Base-by-base conservation (phyloP, 129 eudicot genomes). In the Lactuca sativa region DNA sequence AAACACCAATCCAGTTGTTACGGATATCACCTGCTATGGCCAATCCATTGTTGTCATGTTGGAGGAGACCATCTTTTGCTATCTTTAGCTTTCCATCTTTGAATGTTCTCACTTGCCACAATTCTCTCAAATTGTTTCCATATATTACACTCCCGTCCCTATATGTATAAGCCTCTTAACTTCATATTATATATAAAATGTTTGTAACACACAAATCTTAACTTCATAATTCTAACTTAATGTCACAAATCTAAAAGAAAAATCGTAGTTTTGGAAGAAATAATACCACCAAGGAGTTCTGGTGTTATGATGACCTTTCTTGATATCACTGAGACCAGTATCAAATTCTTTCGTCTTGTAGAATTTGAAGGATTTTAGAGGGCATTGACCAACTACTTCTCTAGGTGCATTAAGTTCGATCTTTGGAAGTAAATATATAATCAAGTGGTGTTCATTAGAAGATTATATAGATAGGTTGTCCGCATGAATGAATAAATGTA, bases 281-380 rank as follows among this genome's bases (percentile, higher is more conserved):
- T 18, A 86, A 43, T 87, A 87, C 95, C 95, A 87, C 95, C 95
- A 87, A 11, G 89, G 79, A 51, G 87, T 84, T 68, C 87, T 78
- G 44, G 68, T 83, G 69, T 84, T 87, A 62, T 70, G 68, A 66
- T 75, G 76, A 8, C 87, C 95, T 15, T 71, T 73, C 71, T 59
- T 76, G 37, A 87, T 81, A 7, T 78, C 87, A 31, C 41, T 10
- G 6, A 61, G 52, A n/a, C 86, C 86, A 1, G 86, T 79, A 14
- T 77, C 80, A 54, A 82, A 67, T 52, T 79, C 73, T 59, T 84
- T 81, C 37, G 95, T 72, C 65, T 76, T 25, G 68, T 78, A 73
- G 59, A 83, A 84, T 76, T 66, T 87, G 74, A 81, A 87, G 18
- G 93, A 78, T 59, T 73, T 84, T 15, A 84, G 85, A 62, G 95